A percentile compares a stretch with the other conserved stretches of the same genome.
These are phyloP conservation scores for Ganoderma leucocontextum DNA, from an alignment of 1,284 basidiomycete genomes.

Conservation along the genomic window DNA sequence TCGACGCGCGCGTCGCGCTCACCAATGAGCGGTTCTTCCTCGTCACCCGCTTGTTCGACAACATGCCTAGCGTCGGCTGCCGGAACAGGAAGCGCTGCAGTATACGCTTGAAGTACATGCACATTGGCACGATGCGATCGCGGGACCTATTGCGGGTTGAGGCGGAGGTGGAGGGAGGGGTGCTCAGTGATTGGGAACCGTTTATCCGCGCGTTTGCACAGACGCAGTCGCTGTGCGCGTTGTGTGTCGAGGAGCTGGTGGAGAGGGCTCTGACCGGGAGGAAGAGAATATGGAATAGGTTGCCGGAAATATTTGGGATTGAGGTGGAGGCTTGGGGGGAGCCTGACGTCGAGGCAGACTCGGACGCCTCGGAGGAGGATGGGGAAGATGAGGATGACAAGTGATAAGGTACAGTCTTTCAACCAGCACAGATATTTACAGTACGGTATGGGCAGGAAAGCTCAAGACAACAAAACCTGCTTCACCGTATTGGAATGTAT, in stretches of 20 bases:
- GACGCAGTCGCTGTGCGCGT: background rate
- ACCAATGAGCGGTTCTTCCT: no score
- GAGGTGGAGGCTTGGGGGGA: background rate
- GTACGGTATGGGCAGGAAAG: no score
- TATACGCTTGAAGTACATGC: no score
- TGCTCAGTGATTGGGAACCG: background rate
- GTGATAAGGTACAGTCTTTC: no score
- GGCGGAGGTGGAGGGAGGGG: background rate
- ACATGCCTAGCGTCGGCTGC: background rate
- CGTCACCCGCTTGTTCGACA: no score
- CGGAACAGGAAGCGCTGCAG: no score
- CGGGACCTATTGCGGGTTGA: no score
- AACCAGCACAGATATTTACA: no score
- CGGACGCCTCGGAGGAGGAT: background rate
- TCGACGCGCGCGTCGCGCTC: slow-evolving; percentile 5
- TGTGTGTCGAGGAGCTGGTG: background rate
- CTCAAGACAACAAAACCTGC: no score
- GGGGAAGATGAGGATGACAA: background rate
- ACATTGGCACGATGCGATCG: no score
- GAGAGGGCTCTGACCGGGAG: background rate
- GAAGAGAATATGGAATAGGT: background rate
- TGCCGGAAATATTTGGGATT: background rate
- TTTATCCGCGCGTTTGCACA: background rate
- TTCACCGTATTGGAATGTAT: no score
- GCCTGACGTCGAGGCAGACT: background rate